Percentiles rank a stretch among this genome's conserved stretches.
phyloP scores from a whole-genome alignment of 140 eudicot genomes.

The Cichorium intybus region DNA sequence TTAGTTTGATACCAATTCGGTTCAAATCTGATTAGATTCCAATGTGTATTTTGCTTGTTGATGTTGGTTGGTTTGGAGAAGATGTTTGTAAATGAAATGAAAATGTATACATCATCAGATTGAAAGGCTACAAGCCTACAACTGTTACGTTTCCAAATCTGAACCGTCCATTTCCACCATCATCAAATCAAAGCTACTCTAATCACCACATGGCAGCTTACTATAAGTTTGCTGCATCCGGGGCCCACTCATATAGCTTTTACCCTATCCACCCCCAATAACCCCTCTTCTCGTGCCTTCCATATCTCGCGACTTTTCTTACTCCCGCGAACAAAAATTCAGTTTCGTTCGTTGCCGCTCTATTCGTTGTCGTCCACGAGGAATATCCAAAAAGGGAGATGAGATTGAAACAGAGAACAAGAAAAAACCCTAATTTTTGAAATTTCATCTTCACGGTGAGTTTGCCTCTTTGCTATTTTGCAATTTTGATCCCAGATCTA shows the following conservation, averaged over 20 bases:
- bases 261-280: constrained; percentile 27
- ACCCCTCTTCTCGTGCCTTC: constrained; percentile 40
- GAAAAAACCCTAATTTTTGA: constrained; percentile 35
- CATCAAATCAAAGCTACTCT: background rate
- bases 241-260: constrained; percentile 32
- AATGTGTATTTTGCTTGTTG: no score
- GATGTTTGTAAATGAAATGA: background rate
- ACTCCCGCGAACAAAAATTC: constrained; percentile 55
- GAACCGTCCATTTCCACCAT: constrained; percentile 21
- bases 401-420: background rate
- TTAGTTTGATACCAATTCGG: no score
- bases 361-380: constrained; percentile 28
- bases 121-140: background rate
- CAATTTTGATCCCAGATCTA: constrained; percentile 25
- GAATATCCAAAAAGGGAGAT: constrained; percentile 8
- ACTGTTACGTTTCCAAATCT: background rate
- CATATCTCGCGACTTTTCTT: constrained; percentile 26
- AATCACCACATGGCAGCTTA: constrained; percentile 28
- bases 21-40: no score
- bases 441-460: constrained; percentile 21
- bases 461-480: constrained; percentile 6
- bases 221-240: background rate
- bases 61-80: background rate
- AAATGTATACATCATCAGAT: background rate
- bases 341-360: constrained; percentile 61